Base-by-base conservation (phyloP, 805 yeast species). In the Huiozyma naganishii region DNA sequence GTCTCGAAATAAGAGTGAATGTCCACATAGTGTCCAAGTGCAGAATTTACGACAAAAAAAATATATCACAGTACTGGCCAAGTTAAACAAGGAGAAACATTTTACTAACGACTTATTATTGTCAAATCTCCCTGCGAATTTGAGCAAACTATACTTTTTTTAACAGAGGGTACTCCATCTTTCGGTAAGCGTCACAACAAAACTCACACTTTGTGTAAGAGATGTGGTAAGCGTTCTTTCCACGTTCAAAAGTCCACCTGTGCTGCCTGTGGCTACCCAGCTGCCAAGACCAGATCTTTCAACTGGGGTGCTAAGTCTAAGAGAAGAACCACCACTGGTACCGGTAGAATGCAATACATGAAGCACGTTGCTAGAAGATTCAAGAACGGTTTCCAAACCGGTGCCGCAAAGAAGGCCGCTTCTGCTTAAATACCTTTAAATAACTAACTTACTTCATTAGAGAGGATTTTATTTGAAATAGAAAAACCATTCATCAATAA, bases 151-250 rank as follows among this genome's bases (percentile, higher is more conserved):
- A 12, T 3, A n/a, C 27, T 46, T 49, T 52, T 51, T 53, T 48
- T 42, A 48, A 52, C 48, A 79, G 95, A 90, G 88, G 98, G 98
- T 86, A 90, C 98, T 74, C 96, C 97, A 77, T 87, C 97, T 73
- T 83, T 87, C 81, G 98, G 98, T 82, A 90, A 90, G 80, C 88
- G 92, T 76, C 97, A 92, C 86, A 89, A 85, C 90, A 92, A 92
- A 79, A 83, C 97, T 71, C 98, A 92, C 87, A 83, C 94, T 71
- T 79, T 89, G 74, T 92, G 98, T 82, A 87, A 84, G 80, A 83
- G 95, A 83, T 92, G 98, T 80, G 97, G 97, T 69, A 76, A 79
- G 70, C 95, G 97, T 79, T 83, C 96, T 52, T 90, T 90, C 95
- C 97, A 92, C 79, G 76, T 83, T 71, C 98, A 92, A 80, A 92